Conservation (phyloP, 2,329 filamentous ascomycete species). For the Scedosporium minutisporum region DNA sequence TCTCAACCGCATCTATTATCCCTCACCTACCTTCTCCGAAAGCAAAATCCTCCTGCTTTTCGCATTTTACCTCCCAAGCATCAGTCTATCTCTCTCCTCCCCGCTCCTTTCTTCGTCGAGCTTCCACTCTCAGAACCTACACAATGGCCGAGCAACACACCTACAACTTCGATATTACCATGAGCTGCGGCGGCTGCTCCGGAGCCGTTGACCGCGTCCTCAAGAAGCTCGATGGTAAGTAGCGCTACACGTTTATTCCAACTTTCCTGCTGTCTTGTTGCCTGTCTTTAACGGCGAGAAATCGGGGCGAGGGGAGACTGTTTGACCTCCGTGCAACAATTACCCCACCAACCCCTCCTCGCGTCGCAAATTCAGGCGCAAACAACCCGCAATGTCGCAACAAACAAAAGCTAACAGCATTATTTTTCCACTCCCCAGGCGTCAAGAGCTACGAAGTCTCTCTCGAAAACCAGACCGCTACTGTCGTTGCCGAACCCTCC, state of each 20-base stretch:
- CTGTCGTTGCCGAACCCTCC: slow-evolving; percentile 58
- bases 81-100: not conserved
- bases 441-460: slow-evolving; percentile 81
- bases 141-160: slow-evolving; percentile 72
- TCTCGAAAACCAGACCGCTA: slow-evolving; percentile 76
- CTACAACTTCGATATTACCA: slow-evolving; percentile 91
- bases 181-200: slow-evolving; percentile 95
- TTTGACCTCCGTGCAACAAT: not conserved
- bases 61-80: not conserved
- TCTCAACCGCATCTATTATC: too few relatives aligned
- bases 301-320: too few relatives aligned
- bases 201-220: slow-evolving; percentile 87
- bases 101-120: not conserved
- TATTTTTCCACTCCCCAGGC: slow-evolving; percentile 38
- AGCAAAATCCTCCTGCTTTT: not conserved
- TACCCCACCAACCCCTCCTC: not conserved
- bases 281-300: not conserved
- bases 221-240: slow-evolving; percentile 78
- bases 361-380: not conserved
- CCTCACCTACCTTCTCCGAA: too few relatives aligned
- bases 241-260: not conserved
- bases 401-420: not conserved
- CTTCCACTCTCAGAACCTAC: slow-evolving; percentile 9
- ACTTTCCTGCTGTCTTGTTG: not conserved
- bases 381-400: not conserved